Evolutionary conservation across 1,284 basidiomycete species (phyloP), one percentile per base, ranked within the genome.

Genomic region (Ustilago esculenta): DNA sequence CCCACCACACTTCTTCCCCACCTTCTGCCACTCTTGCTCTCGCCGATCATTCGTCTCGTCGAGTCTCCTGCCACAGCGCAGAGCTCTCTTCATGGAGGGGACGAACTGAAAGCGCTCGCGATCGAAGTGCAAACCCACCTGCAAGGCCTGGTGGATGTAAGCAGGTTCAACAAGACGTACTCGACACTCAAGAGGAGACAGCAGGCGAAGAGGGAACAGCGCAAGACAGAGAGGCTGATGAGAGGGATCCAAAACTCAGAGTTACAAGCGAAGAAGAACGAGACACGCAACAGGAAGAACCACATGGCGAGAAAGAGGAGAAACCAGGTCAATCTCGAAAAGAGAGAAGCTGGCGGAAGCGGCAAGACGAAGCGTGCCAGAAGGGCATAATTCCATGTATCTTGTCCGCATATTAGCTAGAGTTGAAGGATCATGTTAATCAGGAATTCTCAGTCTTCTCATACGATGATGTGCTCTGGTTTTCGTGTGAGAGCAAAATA

Each of bases 41-140:
- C 88, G 5, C 94, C 94, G 0, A 84, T 95, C 1, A 92, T 95
- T 81, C 89, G 94, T 15, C 87, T 98, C 45, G 85, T 88, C 3
- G 94, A 97, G 70, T 49, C 54, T 21, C 90, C 91, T 67, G 66
- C 50, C 43, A 85, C 87, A 2, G 92, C 96, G 64, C 90, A 92
- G 23, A 55, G 36, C 15, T 46, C 52, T 5, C 40, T 33, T 10
- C 29, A 55, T 32, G 45, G 60, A 14, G 49, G 60, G 64, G 94
- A 90, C 32, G 92, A 93, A 45, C 84, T 98, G 32, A 92, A 92
- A 81, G 87, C 86, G 4, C 86, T 94, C 0, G 89, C 92, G 0
- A 85, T 87, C 12, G 94, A 99, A 82, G 84, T 98, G 11, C 90
- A 93, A 76, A 92, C 94, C 54, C 87, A 97, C 15, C 84, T 99